A percentile compares a stretch with the other conserved stretches of the same genome.
Conservation (phyloP, 2,329 filamentous ascomycete genomes). For the Thelonectria olida region DNA sequence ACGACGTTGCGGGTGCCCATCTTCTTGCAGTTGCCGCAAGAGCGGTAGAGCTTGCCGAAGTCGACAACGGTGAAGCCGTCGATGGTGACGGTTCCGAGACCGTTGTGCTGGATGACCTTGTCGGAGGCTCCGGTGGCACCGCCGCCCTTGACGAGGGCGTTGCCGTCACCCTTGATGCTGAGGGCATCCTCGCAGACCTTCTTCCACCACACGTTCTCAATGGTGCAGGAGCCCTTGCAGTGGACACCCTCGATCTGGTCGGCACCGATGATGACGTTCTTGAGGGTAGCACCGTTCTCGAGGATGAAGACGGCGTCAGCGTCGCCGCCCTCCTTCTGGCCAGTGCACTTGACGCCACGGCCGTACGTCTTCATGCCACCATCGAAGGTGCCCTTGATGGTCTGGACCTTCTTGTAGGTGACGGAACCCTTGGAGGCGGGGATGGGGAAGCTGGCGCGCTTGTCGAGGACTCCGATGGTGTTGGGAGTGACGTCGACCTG, state of each 20-base stretch:
- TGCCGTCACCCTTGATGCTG: conserved; percentile 32
- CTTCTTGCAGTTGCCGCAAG: conserved; percentile 8
- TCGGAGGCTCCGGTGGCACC: conserved; percentile 6
- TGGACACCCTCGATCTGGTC: conserved; percentile 41
- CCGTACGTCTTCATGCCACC: conserved; percentile 40
- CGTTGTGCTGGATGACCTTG: conserved; percentile 12
- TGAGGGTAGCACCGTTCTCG: conserved; percentile 30
- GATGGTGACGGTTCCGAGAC: conserved; percentile 5
- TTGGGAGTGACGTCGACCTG: conserved; percentile 37
- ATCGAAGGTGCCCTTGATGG: conserved; percentile 42
- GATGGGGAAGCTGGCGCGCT: conserved; percentile 36
- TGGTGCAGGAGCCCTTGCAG: conserved; percentile 39
- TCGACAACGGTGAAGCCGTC: conserved; percentile 11
- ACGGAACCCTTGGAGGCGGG: conserved; percentile 38
- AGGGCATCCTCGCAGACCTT: conserved; percentile 40
- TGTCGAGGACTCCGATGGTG: conserved; percentile 38
- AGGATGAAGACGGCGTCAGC: conserved; percentile 34
- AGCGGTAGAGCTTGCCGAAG: conserved; percentile 16
- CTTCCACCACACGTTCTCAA: conserved; percentile 40
- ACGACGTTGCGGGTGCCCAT: conserved; percentile 9
- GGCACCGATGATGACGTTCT: conserved; percentile 35
- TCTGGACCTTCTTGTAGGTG: conserved; percentile 39
- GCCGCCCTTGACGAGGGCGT: conserved; percentile 36
- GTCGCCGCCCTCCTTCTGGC: conserved; percentile 37
- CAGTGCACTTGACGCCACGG: conserved; percentile 39